These are phyloP conservation scores for Sistotremastrum suecicum DNA, from an alignment of 768 basidiomycete species.

Conservation along the genomic window DNA sequence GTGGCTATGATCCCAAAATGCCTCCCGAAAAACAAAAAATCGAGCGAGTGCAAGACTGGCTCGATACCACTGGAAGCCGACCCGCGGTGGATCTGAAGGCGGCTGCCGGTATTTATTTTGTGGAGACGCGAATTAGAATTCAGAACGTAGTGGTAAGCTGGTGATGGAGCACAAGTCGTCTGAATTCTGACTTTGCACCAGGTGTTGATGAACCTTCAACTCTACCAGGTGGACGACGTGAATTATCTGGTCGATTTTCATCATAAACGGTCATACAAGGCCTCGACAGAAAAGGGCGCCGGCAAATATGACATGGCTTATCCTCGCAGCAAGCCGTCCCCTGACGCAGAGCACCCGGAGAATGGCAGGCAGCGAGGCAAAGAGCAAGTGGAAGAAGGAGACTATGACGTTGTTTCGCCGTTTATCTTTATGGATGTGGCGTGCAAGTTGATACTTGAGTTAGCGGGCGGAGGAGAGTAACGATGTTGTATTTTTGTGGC, in stretches of 20 bases:
- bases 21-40: constrained; percentile 25
- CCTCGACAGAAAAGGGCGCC: constrained; percentile 49
- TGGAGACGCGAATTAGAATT: constrained; percentile 84
- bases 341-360: background rate
- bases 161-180: background rate
- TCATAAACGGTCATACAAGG: constrained; percentile 88
- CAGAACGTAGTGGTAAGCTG: constrained; percentile 78
- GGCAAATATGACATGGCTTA: constrained; percentile 54
- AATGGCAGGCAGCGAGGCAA: background rate
- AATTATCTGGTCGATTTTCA: constrained; percentile 99
- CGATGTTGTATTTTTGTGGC: background rate
- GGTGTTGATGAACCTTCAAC: constrained; percentile 94
- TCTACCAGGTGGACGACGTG: constrained; percentile 90
- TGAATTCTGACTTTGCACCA: constrained; percentile 16
- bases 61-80: constrained; percentile 37
- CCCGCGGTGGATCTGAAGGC: constrained; percentile 40
- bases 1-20: constrained; percentile 24
- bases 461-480: constrained; percentile 53
- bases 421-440: constrained; percentile 97
- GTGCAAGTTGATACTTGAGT: constrained; percentile 82
- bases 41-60: constrained; percentile 48
- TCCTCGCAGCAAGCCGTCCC: background rate
- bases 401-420: constrained; percentile 67
- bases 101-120: constrained; percentile 74
- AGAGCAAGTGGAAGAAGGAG: constrained; percentile 2